Evolutionary conservation across 2,329 filamentous ascomycete genomes (phyloP), one percentile per base, ranked within the genome.

Genomic region (Ceratocystis alfenasii): DNA sequence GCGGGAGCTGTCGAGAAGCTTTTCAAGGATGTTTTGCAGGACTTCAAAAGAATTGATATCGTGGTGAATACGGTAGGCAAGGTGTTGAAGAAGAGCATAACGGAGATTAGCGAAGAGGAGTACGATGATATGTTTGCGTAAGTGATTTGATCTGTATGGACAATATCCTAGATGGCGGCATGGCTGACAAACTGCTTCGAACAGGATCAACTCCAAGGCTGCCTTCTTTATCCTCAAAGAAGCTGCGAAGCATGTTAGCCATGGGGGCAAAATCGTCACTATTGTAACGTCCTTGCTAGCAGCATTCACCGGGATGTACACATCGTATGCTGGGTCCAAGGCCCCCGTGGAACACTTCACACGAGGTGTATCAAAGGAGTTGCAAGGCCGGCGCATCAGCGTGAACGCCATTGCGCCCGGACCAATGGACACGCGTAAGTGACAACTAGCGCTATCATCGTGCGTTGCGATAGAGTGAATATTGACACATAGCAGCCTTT

Each of bases 11-110:
- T 79, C 20, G 71, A 75, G 20, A 69, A 72, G 28, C 73, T 80
- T n/a, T 79, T 79, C 70, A 70, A 75, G 48, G 69, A 72, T 2
- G 74, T 75, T 8, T 64, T 77, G 8, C 71, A 73, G 46, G 75
- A 78, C 66, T 77, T 80, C 69, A 76, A 76, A 8, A 72, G 74
- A 63, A 73, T 81, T 59, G 78, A 81, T 69, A 78, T 81, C 66
- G 75, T 80, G 2, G 73, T 81, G 69, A 81, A 81, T 71, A 81
- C 78, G 15, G 74, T 80, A 44, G 79, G 79, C 55, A 80, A 79
- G 72, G 77, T 78, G 41, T 71, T 78, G 57, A 78, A 78, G 75
- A 79, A 80, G 72, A 73, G 76, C 5, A 76, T 78, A 33, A 71
- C 72, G 0, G 75, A 76, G 12, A 76, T 79, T 60, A 73, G 71